These are phyloP conservation scores for Penicillium glabrum DNA, from an alignment of 2,329 filamentous ascomycete genomes.

Conservation along the genomic window DNA sequence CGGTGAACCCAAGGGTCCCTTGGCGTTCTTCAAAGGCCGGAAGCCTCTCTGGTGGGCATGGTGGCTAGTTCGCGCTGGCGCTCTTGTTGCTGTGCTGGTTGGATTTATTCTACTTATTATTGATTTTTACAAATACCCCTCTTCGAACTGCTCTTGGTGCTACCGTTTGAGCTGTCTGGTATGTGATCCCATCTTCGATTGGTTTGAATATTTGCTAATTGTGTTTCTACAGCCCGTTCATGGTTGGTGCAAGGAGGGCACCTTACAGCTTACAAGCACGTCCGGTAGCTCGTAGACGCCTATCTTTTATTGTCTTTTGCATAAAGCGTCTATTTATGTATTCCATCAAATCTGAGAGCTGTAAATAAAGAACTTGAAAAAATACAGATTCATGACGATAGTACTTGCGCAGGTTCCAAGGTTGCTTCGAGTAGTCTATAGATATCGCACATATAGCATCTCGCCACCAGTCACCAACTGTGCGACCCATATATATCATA, in stretches of 20 bases:
- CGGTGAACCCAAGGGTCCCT: constrained; percentile 15
- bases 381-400: background rate
- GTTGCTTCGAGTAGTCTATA: background rate
- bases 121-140: constrained; percentile 81
- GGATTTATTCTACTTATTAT: constrained; percentile 83
- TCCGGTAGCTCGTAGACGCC: background rate
- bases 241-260: constrained; percentile 45
- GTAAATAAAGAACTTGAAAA: background rate
- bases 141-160: constrained; percentile 80
- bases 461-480: background rate
- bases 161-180: constrained; percentile 92
- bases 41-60: constrained; percentile 96
- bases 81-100: constrained; percentile 76
- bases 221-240: constrained; percentile 38
- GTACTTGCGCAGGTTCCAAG: too few relatives aligned
- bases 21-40: constrained; percentile 84
- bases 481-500: background rate
- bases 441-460: background rate
- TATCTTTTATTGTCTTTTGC: background rate
- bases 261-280: constrained; percentile 16
- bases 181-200: constrained; percentile 46
- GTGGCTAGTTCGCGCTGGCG: constrained; percentile 83
- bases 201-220: constrained; percentile 12
- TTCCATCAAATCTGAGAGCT: background rate
- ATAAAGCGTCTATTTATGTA: background rate